Base-by-base conservation (phyloP, 2,329 filamentous ascomycete species). In the Fusarium metavorans region DNA sequence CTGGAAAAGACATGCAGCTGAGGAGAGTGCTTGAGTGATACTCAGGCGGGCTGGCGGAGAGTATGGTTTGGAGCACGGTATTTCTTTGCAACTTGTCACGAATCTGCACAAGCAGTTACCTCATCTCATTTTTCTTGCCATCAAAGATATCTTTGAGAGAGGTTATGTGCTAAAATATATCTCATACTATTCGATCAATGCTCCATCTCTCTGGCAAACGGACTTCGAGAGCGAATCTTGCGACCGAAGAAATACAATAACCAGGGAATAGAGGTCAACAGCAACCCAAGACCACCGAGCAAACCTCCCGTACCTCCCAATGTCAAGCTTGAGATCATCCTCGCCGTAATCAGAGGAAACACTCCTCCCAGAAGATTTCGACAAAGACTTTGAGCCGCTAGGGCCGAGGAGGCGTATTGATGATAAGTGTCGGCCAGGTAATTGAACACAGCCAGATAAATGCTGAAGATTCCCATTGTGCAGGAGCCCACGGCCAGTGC, bases 351-450 rank as follows among this genome's bases (percentile, higher is more conserved):
- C 1, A 98, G 85, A 0, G 95, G 95, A 71, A 98, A 97, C 0
- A 91, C 82, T 2, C 95, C 95, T 8, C 92, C 95, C 0, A 98
- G 83, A 2, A 97, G 85, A 80, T 98, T 98, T 6, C 95, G 89
- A 77, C 94, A 97, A 80, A 94, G 95, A n/a, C 91, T 93, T 84
- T 98, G 95, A 0, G 95, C 95, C 0, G 95, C 95, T 10, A 98
- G 85, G 0, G 95, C 95, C 0, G 94, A 97, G 37, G 92, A 95
- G 0, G 95, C 94, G 77, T 96, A 97, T 2, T 89, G 87, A 80
- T 95, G 92, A 81, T 98, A 98, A 1, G 92, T 92, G 80, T 98
- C 95, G n/a, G 95, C 95, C 1, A 98, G 87, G 77, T 97, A 98
- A 80, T 98, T 98, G 84, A 98, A 98, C 0, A 92, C 90, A 1